Base-by-base conservation (phyloP, 2,329 filamentous ascomycete genomes). In the Penicillium sp. region DNA sequence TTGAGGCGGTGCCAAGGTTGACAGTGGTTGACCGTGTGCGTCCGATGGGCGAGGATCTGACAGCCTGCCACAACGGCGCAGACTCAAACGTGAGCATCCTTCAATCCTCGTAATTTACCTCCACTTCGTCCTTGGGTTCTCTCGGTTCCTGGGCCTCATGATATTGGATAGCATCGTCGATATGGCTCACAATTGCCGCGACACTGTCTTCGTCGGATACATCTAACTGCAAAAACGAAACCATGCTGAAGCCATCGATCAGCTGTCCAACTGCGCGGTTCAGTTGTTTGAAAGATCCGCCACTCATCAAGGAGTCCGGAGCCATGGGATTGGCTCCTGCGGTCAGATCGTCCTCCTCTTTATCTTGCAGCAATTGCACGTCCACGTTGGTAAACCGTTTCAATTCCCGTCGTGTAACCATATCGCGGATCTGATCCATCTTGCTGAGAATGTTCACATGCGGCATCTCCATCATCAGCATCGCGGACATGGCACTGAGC, bases 241-340 rank as follows among this genome's bases (percentile, higher is more conserved):
- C 89, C 89, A 99, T 95, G 74, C 90, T 95, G 73, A 96, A 99
- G 70, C 89, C 93, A 69, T 97, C 93, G 58, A 99, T 95, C 57
- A 99, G 75, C 45, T 88, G 83, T 0, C 88, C 93, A 4, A 99
- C 92, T 0, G 92, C 92, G 53, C 83, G 81, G 67, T 96, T 96
- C 58, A 97, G 75, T 61, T 83, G 80, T 53, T 88, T 81, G 71
- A 95, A 97, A 14, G 88, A 88, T 1, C 82, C 79, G 3, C 92
- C 91, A 43, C 80, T 85, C 86, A 95, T 87, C 51, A 95, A 68
- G 43, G 83, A 82, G 53, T 83, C 79, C 62, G 80, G 80, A 53
- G 86, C 81, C 49, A 80, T 77, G 1, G 86, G 81, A 56, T 91
- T 82, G 30, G 73, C 73, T 47, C 72, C 71, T 49, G 80, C 78